Evolutionary conservation across 257 asterid species (phyloP), one percentile per base, ranked within the genome.

Genomic region (Cynanchum wilfordii): DNA sequence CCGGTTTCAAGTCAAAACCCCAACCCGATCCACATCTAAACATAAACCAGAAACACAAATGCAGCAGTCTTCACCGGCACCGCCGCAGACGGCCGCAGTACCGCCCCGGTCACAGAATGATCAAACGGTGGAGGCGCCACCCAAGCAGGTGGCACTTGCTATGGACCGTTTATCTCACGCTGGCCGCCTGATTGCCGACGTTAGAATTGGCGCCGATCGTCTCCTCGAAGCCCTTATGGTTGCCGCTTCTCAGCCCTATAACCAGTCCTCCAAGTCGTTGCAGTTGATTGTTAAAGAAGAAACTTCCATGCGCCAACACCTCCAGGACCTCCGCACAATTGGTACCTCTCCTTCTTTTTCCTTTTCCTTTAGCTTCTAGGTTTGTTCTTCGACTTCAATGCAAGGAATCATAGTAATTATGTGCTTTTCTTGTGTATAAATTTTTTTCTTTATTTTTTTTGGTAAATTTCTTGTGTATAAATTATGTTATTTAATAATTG

Each of bases 141-240:
- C 97, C 51, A 93, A 91, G 86, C 97, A 91, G 87, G 97, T 93
- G 79, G 98, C 98, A 30, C 85, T 87, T 79, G 97, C 98, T 55
- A 79, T 93, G 91, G 98, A 93, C 83, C 86, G 95, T 76, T 87
- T 93, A 42, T 87, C 87, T 42, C 88, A 89, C 69, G 98, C 97
- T 13, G 95, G 98, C 51, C 89, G 98, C 57, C 87, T 93, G 70
- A 91, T 93, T 20, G 97, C 97, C 67, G 96, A 93, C 78, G 85
- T 93, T 58, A 86, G 98, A 79, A 84, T 93, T 57, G 96, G 97
- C 33, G 96, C 97, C 22, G 97, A 93, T 75, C 91, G 98, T 70
- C 86, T 93, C 65, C 90, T 93, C 45, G 97, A 89, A 77, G 88
- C 95, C 72, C 85, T 94, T 56, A 88, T 86, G 55, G 70, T 85